Conservation (phyloP, 192 early-diverging fungal species). For the Geranomyces variabilis region DNA sequence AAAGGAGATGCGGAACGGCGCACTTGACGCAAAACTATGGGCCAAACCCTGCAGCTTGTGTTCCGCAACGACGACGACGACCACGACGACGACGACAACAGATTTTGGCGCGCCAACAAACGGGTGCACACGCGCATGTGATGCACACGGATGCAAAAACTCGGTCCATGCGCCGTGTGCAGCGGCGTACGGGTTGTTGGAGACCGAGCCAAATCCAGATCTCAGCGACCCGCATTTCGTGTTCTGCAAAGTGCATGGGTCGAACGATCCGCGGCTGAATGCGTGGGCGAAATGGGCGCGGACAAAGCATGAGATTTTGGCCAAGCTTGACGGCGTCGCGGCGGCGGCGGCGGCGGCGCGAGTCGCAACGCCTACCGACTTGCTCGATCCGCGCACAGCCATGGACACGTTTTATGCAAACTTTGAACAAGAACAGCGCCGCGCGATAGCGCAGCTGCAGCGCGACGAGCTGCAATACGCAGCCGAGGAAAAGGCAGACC, state of each 20-base stretch:
- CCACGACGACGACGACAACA: no score
- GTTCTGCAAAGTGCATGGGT: slow-evolving; percentile 30
- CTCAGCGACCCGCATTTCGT: slow-evolving; percentile 23
- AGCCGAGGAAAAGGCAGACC: background rate
- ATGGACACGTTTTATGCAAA: slow-evolving; percentile 6
- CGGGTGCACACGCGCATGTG: slow-evolving; percentile 19
- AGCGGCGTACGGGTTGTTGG: slow-evolving; percentile 14
- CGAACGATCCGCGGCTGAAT: slow-evolving; percentile 22
- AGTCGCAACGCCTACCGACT: background rate
- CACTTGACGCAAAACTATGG: slow-evolving; percentile 2
- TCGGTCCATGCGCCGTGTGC: slow-evolving; percentile 29
- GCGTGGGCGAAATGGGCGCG: slow-evolving; percentile 29
- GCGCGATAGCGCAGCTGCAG: background rate
- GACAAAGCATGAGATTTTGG: slow-evolving; percentile 1
- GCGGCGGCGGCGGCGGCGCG: background rate
- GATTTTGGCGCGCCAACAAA: no score
- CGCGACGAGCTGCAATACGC: slow-evolving; percentile 1
- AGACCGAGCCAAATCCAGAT: slow-evolving; percentile 10
- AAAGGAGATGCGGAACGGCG: background rate
- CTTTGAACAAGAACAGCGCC: slow-evolving; percentile 4
- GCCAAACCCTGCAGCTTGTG: background rate
- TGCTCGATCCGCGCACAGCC: slow-evolving; percentile 12
- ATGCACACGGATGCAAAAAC: slow-evolving; percentile 29
- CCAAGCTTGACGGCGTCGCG: background rate
- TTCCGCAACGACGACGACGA: no score